Evolutionary conservation across 1,139 yeast species (phyloP), one percentile per base, ranked within the genome.

Genomic region (Pichia sp.): DNA sequence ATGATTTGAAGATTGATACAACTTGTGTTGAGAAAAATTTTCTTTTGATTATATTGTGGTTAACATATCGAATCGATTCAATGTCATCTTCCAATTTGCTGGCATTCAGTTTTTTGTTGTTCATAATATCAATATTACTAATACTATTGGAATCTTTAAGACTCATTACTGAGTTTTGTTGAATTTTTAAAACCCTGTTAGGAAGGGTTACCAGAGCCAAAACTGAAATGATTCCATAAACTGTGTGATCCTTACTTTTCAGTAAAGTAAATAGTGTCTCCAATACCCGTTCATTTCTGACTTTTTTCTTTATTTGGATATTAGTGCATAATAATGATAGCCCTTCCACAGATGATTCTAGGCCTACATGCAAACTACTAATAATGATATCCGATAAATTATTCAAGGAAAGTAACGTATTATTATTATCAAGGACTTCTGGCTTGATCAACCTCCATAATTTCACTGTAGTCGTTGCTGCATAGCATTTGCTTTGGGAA

Each of bases 301-400:
- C 52, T 19, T 52, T 48, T 11, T 66, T 63, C 54, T 73, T 72
- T 3, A 75, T 64, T 8, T 67, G 58, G 19, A 69, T 60, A 53
- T 73, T 75, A 41, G 79, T 67, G 1, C 79, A 72, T 29, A 80
- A 61, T 55, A 77, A 78, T 15, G 82, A 80, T 49, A 80, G 62
- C 0, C 79, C 78, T 65, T 80, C 84, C 40, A 61, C 57, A 1
- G 61, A 53, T 13, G 56, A 57, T 29, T 50, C 52, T 2, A 53
- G 52, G 13, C 47, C 29, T 1, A 19, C 19, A 7, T 57, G 51
- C 10, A 72, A 49, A 50, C 67, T 65, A 1, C 61, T 52, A 2
- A 67, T 54, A 11, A 67, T 50, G 3, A 62, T 59, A 15, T 65
- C 62, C 13, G 63, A 64, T 16, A 75, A 51, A n/a, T 63, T 58